Evolutionary conservation across 202 grass and related monocot genomes (phyloP), one percentile per base, ranked within the genome.

Genomic region (Schoenoplectus tabernaemontani): DNA sequence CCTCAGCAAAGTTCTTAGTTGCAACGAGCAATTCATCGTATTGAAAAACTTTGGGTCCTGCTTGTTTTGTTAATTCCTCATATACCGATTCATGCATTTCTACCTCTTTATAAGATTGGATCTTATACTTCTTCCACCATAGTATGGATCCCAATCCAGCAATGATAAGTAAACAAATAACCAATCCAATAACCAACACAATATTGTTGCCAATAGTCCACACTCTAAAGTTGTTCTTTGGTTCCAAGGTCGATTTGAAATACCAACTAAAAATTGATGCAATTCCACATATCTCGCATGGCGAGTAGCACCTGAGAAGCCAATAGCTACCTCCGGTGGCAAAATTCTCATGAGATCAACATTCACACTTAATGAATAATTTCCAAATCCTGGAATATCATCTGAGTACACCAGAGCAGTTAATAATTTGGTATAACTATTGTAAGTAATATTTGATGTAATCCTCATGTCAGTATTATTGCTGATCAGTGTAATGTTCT

Each of bases 241-340:
- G 88, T 59, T 89, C 86, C 43, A 92, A 36, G 44, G 59, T 96
- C 46, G 90, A 93, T 39, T 78, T 80, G 77, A 96, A 96, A 54
- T 88, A 81, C 93, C 93, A 92, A 43, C 82, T 87, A 16, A 92
- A 59, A 33, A 96, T 78, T 87, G 84, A 78, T 96, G 93, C 19
- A 90, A 79, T 86, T 96, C 88, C 0, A 78, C 84, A 23, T 44
- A 53, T 53, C 28, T 54, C 1, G 24, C 84, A 63, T 57, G 48
- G 32, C 93, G 86, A 13, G 86, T 87, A 50, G 87, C 80, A 10
- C 82, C 86, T 11, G 93, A 92, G 76, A 96, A 92, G 10, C 93
- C 90, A 17, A 92, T 8, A 11, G 88, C 84, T 33, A 92, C 88
- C 43, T 57, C 57, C 19, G 78, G 59, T 0, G 93, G 86, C 4